Base-by-base conservation (phyloP, 1,284 basidiomycete genomes). In the Pascua sp. region DNA sequence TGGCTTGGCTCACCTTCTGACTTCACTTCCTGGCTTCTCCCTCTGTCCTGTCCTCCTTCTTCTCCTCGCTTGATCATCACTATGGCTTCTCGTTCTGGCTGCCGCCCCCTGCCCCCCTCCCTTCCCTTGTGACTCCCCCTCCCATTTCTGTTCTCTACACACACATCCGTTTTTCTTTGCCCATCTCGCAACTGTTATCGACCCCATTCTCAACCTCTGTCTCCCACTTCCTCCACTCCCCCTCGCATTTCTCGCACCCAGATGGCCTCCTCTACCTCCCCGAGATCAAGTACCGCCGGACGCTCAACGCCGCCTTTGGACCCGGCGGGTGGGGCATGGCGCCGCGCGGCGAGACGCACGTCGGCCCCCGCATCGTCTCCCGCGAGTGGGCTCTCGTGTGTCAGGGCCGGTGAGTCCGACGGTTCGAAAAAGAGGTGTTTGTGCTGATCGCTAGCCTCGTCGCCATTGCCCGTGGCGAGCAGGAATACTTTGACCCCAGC, bases 261-360 rank as follows among this genome's bases (percentile, higher is more conserved):
- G 95, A 98, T 67, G 95, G 95, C 3, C 81, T 98, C 39, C 80
- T 98, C 37, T 98, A 97, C 78, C 85, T 98, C 11, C 95, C 95
- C 24, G 95, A 98, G 76, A 98, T 98, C 74, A 96, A 98, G 76
- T 98, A 98, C 73, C 84, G 95, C n/a, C 85, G 95, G 13, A 88
- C 93, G 42, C 78, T 98, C 47, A 98, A 98, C 81, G 85, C 82
- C 62, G 92, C 95, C 0, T 98, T 98, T 69, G 95, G 95, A 10
- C 95, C 95, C 8, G 95, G 95, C 12, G 94, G 88, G 4, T 98
- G 95, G 95, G 95, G 95, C 16, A 83, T 98, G 55, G 95, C 93
- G 12, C 95, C 95, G 3, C 84, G 95, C 18, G 88, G 89, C 48
- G 91, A 94, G 77, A 93, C 91, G 11, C 90, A 92, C 67, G 88